phyloP scores from a whole-genome alignment of 257 asterid species.

The Anisodus tanguticus region DNA sequence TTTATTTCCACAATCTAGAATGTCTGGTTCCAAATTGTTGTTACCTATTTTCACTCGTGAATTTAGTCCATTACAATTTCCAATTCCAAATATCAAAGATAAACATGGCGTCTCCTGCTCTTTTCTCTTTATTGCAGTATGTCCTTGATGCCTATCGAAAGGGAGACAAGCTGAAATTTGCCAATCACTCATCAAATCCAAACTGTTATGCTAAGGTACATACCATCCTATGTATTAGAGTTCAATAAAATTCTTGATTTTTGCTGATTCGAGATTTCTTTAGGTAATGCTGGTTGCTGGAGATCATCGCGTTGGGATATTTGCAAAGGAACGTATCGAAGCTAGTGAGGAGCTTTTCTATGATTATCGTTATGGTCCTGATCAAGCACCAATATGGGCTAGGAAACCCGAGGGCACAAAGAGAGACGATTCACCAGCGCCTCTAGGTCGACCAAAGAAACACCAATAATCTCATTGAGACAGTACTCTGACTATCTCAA shows the following conservation, averaged over 20 bases:
- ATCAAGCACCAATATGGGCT: conserved; percentile 92
- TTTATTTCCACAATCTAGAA: background rate
- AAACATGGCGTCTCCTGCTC: background rate
- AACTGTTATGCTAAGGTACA: conserved; percentile 96
- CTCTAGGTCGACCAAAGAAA: conserved; percentile 86
- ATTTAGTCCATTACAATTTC: background rate
- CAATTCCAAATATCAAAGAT: conserved; percentile 7
- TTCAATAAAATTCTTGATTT: background rate
- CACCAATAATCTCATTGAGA: conserved; percentile 78
- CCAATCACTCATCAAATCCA: conserved; percentile 93
- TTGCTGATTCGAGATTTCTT: conserved; percentile 27
- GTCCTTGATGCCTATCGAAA: conserved; percentile 96
- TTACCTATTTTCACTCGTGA: background rate
- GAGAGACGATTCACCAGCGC: conserved; percentile 59
- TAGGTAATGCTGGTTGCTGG: conserved; percentile 95
- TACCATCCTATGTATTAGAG: conserved; percentile 23
- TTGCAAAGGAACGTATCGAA: conserved; percentile 81
- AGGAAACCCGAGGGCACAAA: conserved; percentile 71
- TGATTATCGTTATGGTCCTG: conserved; percentile 93
- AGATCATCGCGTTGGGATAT: conserved; percentile 98
- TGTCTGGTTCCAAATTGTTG: background rate
- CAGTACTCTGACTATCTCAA: background rate
- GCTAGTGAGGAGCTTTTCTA: conserved; percentile 91
- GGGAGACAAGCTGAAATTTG: conserved; percentile 96
- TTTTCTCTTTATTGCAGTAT: conserved; percentile 54